Base-by-base conservation (phyloP, 345 rosid genomes). In the Hibiscus mutabilis region DNA sequence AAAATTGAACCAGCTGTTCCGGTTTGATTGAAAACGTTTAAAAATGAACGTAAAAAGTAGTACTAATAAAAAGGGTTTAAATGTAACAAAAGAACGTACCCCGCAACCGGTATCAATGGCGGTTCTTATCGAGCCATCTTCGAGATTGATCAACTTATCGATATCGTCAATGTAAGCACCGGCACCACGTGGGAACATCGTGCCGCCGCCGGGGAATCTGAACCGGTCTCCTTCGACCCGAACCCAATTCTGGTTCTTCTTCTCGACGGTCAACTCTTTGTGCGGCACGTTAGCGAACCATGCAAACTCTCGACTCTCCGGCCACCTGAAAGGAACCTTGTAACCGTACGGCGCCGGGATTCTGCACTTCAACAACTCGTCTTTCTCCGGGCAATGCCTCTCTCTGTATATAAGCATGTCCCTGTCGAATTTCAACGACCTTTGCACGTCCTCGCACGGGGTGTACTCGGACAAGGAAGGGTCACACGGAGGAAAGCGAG, bases 71-170 rank as follows among this genome's bases (percentile, higher is more conserved):
- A 6, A 61, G 2, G 60, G 4, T 0, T 18, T 47, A 18, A 55
- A 19, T 55, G 19, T 13, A 37, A 18, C 11, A 18, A 6, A 55
- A 9, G 25, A 12, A 82, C 97, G 62, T 91, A 94, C 98, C 90
- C 97, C 98, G 59, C 98, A 94, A 3, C 98, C 98, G 62, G 98
- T 94, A 72, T 94, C 97, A 27, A 94, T 83, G 83, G 96, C 97
- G 3, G 99, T 94, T 42, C 99, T 79, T 1, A 92, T 85, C 0
- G 92, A 87, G 13, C 99, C 99, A n/a, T 86, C 93, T 33, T 70
- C 71, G 69, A 94, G 97, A 76, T 92, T 79, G 58, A 94, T 90
- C 85, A 90, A 69, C 77, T 81, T 84, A 19, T 88, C 97, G 24
- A 94, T 87, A 60, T 89, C 91, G 2, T 94, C 86, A 59, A 94